A percentile compares a stretch with the other conserved stretches of the same genome.
Conservation (phyloP, 2,329 filamentous ascomycete genomes). For the Pseudophaeomoniella oleicola region DNA sequence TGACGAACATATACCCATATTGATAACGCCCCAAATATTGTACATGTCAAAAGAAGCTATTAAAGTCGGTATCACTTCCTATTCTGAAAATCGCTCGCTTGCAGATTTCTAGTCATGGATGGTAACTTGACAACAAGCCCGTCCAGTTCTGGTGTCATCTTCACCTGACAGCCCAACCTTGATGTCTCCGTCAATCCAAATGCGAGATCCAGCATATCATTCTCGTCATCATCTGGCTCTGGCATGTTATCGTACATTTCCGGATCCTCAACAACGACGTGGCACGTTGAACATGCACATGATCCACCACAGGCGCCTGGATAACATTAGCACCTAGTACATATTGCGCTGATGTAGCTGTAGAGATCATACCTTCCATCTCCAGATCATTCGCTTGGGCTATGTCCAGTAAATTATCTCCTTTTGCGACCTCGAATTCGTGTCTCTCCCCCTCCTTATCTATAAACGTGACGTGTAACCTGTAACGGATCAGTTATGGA, state of each 20-base stretch:
- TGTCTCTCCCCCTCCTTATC: slow-evolving; percentile 72
- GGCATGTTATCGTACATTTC: slow-evolving; percentile 64
- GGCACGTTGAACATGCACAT: slow-evolving; percentile 85
- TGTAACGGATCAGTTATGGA: slow-evolving; percentile 22
- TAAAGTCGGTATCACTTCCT: slow-evolving; percentile 18
- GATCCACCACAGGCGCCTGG: slow-evolving; percentile 83
- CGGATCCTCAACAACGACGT: slow-evolving; percentile 67
- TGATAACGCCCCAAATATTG: too few species aligned
- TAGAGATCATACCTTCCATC: slow-evolving; percentile 58
- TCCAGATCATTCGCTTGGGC: slow-evolving; percentile 89
- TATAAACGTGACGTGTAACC: slow-evolving; percentile 79
- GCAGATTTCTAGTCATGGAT: slow-evolving; percentile 87
- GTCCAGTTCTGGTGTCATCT: slow-evolving; percentile 81
- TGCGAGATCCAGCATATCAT: slow-evolving; percentile 81
- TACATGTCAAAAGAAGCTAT: too few species aligned
- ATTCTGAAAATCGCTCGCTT: slow-evolving; percentile 73
- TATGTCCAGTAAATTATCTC: slow-evolving; percentile 89
- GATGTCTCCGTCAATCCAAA: slow-evolving; percentile 81
- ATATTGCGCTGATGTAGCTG: slow-evolving; percentile 1
- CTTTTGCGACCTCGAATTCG: slow-evolving; percentile 66
- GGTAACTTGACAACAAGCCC: slow-evolving; percentile 75
- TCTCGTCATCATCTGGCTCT: slow-evolving; percentile 66
- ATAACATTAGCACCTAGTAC: too few species aligned
- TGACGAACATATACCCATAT: too few species aligned
- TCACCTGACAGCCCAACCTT: slow-evolving; percentile 75